phyloP scores from a whole-genome alignment of 169 alveolate species.

The Perkinsus chesapeaki region DNA sequence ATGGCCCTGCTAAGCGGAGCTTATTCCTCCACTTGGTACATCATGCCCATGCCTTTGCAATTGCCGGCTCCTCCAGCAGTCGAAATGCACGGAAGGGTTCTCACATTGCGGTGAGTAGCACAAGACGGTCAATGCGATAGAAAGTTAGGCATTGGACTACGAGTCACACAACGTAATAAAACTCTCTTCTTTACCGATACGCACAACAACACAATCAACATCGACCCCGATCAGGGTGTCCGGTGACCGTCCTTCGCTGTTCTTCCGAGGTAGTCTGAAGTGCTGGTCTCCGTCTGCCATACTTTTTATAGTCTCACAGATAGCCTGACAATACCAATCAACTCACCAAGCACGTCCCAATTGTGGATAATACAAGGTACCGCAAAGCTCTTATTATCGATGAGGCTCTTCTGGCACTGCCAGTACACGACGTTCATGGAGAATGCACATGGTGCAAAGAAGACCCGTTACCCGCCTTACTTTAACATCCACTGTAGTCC shows the following conservation, averaged over 20 bases:
- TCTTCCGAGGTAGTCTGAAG: background rate
- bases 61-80: too few species aligned
- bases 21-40: too few species aligned
- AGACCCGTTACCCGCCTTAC: background rate
- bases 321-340: background rate
- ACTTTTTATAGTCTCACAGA: background rate
- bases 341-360: too few species aligned
- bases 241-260: background rate
- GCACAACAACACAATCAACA: background rate
- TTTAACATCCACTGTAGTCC: background rate
- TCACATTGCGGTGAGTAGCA: background rate
- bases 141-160: background rate
- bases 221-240: background rate
- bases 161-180: background rate
- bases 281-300: background rate
- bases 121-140: too few species aligned
- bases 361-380: too few species aligned
- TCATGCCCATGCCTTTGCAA: too few species aligned
- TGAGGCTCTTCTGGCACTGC: too few species aligned
- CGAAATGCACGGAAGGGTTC: background rate
- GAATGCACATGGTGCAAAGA: background rate
- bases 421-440: too few species aligned
- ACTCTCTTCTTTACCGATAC: background rate
- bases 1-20: too few species aligned
- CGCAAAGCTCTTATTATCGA: too few species aligned